Conservation (phyloP, 2,329 filamentous ascomycete genomes). For the Didymella exigua region DNA sequence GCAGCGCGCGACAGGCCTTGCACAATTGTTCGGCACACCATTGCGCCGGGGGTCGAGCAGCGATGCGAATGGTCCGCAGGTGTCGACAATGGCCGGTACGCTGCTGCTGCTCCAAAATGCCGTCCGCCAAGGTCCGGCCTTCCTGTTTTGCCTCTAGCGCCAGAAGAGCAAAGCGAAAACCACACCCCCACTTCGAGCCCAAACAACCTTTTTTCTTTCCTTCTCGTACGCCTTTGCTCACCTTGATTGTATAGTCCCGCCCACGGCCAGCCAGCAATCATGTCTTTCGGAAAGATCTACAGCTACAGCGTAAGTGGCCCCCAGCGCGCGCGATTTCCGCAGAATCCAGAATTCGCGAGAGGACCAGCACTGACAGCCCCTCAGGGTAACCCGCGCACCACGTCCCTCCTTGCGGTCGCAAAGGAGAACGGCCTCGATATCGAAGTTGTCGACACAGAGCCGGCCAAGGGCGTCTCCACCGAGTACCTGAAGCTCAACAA, state of each 20-base stretch:
- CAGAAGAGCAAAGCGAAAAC: slow-evolving; percentile 29
- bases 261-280: slow-evolving; percentile 59
- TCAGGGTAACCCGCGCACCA: slow-evolving; percentile 87
- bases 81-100: slow-evolving; percentile 17
- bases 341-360: background rate
- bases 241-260: slow-evolving; percentile 39
- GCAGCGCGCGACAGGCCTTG: slow-evolving; percentile 36
- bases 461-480: slow-evolving; percentile 65
- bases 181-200: slow-evolving; percentile 33
- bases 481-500: slow-evolving; percentile 88
- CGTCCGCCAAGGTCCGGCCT: slow-evolving; percentile 11
- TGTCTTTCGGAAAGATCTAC: slow-evolving; percentile 98
- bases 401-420: slow-evolving; percentile 86
- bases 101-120: slow-evolving; percentile 7
- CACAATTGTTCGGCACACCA: slow-evolving; percentile 43
- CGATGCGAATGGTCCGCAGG: slow-evolving; percentile 13
- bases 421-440: slow-evolving; percentile 97
- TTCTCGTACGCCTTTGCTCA: slow-evolving; percentile 26
- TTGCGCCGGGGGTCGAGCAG: slow-evolving; percentile 22
- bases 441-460: slow-evolving; percentile 77
- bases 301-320: slow-evolving; percentile 64
- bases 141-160: background rate
- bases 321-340: background rate
- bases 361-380: slow-evolving; percentile 27
- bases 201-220: slow-evolving; percentile 36